Conservation (phyloP, 345 rosid genomes). For the Crucihimalaya himalaica region DNA sequence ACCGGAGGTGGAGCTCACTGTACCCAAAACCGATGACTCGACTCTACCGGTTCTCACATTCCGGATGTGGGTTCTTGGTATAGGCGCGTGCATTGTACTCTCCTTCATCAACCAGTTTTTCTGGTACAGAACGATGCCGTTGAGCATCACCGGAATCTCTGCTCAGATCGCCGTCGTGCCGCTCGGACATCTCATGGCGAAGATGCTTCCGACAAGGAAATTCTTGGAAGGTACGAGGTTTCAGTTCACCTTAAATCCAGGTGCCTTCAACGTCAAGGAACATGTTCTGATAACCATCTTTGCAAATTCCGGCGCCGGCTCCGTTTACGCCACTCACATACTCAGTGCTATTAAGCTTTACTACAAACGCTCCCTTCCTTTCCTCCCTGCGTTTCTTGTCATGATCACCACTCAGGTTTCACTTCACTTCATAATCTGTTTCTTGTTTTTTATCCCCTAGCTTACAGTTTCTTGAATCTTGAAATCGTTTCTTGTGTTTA, state of each 20-base stretch:
- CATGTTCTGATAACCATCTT: slow-evolving; percentile 88
- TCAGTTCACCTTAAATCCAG: slow-evolving; percentile 70
- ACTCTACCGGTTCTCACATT: slow-evolving; percentile 67
- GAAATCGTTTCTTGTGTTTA: slow-evolving; percentile 25
- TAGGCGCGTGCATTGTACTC: slow-evolving; percentile 58
- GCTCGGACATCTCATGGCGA: slow-evolving; percentile 71
- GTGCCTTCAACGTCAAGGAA: slow-evolving; percentile 84
- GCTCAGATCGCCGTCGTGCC: slow-evolving; percentile 89
- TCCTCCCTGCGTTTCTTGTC: slow-evolving; percentile 65
- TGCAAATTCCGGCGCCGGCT: slow-evolving; percentile 78
- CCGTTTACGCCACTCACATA: slow-evolving; percentile 76
- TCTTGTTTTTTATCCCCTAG: not conserved
- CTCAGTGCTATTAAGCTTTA: slow-evolving; percentile 68
- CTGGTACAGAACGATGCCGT: slow-evolving; percentile 74
- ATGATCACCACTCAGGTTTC: slow-evolving; percentile 83
- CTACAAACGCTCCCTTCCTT: slow-evolving; percentile 57
- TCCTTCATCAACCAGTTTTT: slow-evolving; percentile 86
- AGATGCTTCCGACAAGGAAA: slow-evolving; percentile 44
- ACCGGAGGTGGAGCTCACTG: slow-evolving; percentile 75
- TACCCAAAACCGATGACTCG: slow-evolving; percentile 77
- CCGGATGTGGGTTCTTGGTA: slow-evolving; percentile 85
- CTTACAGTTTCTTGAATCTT: not conserved
- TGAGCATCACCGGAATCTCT: slow-evolving; percentile 55
- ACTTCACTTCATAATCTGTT: slow-evolving; percentile 8
- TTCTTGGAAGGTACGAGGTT: slow-evolving; percentile 53